Evolutionary conservation across 1,284 basidiomycete species (phyloP), one percentile per base, ranked within the genome.

Genomic region (Sutorius eximius): DNA sequence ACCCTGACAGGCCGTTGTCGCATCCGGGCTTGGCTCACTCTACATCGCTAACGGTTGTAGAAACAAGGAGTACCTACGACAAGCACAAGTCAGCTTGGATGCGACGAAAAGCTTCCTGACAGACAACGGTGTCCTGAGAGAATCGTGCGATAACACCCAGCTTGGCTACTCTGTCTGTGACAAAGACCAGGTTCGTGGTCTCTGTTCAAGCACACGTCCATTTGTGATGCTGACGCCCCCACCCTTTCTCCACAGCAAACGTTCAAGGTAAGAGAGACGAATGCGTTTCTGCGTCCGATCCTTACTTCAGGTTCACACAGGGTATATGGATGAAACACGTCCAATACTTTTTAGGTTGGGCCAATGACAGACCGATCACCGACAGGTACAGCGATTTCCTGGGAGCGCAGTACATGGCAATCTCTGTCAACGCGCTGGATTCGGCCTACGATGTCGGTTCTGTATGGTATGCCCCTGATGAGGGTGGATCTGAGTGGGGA

Each of bases 31-130:
- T 8, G 75, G 71, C 6, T 72, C 75, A 27, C 73, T 82, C 7
- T 75, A 67, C 34, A 69, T 61, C 7, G 76, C 75, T 36, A 76
- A 73, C 0, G 70, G 71, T 6, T 46, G n/a, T 37, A 18, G 33
- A 5, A 67, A 81, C 61, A 62, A 55, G 22, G 68, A 72, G 1
- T 65, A 77, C 13, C 66, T 82, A 41, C 66, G 73, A 24, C 70
- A 79, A 63, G 81, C 80, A 7, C 78, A 83, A 61, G 74, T 77
- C 46, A 81, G 79, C 16, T 65, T 83, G 45, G 76, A 81, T 59
- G 80, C 80, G 0, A 78, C 78, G n/a, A 77, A 81, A 16, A 20
- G 58, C 12, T 68, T 62, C 27, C 64, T 79, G 44, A 75, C 77
- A 2, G 59, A 55, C 9, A 71, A 76, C 59, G 64, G 66, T 51